A percentile compares a stretch with the other conserved stretches of the same genome.
Conservation (phyloP, 2,329 filamentous ascomycete species). For the Scedosporium aurantiacum region DNA sequence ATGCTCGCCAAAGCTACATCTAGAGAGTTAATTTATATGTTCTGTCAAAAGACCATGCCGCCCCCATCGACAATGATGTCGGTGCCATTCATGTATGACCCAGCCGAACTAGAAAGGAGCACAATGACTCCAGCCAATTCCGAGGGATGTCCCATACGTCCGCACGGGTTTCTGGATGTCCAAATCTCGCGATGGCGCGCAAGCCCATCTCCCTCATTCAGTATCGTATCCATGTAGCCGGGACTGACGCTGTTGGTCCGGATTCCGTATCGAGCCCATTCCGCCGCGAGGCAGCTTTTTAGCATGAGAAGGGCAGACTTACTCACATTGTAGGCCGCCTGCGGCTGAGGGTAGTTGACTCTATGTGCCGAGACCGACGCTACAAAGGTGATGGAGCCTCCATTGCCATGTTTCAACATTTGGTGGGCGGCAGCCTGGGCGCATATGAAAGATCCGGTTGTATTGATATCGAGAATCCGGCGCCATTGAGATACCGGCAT, state of each 20-base stretch:
- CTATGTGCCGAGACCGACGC: slow-evolving; percentile 75
- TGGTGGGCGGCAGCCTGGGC: slow-evolving; percentile 58
- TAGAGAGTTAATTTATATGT: too few species aligned
- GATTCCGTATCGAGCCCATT: slow-evolving; percentile 74
- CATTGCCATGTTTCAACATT: slow-evolving; percentile 63
- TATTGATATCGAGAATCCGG: slow-evolving; percentile 66
- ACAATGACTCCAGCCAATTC: slow-evolving; percentile 54
- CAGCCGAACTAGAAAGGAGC: slow-evolving; percentile 47
- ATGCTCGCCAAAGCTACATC: too few species aligned
- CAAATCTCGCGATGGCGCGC: slow-evolving; percentile 42
- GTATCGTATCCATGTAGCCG: slow-evolving; percentile 76
- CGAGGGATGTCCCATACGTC: slow-evolving; percentile 52
- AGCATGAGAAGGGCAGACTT: slow-evolving; percentile 73
- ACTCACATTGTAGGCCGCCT: slow-evolving; percentile 73
- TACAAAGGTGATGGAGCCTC: slow-evolving; percentile 64
- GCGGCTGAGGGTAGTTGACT: slow-evolving; percentile 79
- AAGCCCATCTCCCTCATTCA: slow-evolving; percentile 57
- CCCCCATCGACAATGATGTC: slow-evolving; percentile 57
- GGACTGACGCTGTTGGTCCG: slow-evolving; percentile 78
- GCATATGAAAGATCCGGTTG: slow-evolving; percentile 69
- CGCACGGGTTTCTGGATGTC: slow-evolving; percentile 49
- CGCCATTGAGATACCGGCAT: slow-evolving; percentile 67
- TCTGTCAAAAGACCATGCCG: slow-evolving; percentile 11
- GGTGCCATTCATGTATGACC: slow-evolving; percentile 57
- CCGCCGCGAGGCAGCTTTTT: slow-evolving; percentile 68